phyloP scores from a whole-genome alignment of 2,329 filamentous ascomycete species.

The Fusarium nematophilum region DNA sequence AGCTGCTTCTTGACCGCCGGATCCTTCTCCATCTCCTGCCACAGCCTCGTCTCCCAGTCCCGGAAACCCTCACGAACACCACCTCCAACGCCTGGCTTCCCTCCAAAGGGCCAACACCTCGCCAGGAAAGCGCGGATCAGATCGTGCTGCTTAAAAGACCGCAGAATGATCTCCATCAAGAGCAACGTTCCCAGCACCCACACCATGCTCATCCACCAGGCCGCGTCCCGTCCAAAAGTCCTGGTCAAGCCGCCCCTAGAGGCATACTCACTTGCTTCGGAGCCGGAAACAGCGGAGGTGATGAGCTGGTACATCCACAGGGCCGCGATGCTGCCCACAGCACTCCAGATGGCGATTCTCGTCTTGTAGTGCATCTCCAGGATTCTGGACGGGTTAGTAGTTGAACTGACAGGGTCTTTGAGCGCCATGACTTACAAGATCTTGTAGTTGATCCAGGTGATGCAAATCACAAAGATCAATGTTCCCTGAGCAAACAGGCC shows the following conservation, averaged over 20 bases:
- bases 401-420: no score
- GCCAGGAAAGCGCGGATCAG: slow-evolving; percentile 44
- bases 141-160: slow-evolving; percentile 58
- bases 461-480: slow-evolving; percentile 75
- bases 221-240: slow-evolving; percentile 73
- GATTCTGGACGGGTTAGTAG: slow-evolving; percentile 57
- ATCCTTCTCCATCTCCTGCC: slow-evolving; percentile 69
- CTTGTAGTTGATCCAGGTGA: slow-evolving; percentile 81
- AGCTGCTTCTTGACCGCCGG: slow-evolving; percentile 56
- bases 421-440: slow-evolving; percentile 68
- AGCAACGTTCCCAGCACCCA: slow-evolving; percentile 70
- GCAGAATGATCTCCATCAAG: slow-evolving; percentile 73
- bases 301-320: slow-evolving; percentile 57
- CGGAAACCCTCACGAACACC: slow-evolving; percentile 57
- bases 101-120: no score
- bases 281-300: no score
- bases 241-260: slow-evolving; percentile 74
- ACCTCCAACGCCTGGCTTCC: slow-evolving; percentile 57
- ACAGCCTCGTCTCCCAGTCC: slow-evolving; percentile 65
- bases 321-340: slow-evolving; percentile 75
- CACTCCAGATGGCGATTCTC: slow-evolving; percentile 74
- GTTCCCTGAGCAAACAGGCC: slow-evolving; percentile 80
- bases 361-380: slow-evolving; percentile 84
- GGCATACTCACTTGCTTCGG: slow-evolving; percentile 64
- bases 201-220: slow-evolving; percentile 81